Base-by-base conservation (phyloP, 257 asterid species). In the Capsicum rhomboideum region DNA sequence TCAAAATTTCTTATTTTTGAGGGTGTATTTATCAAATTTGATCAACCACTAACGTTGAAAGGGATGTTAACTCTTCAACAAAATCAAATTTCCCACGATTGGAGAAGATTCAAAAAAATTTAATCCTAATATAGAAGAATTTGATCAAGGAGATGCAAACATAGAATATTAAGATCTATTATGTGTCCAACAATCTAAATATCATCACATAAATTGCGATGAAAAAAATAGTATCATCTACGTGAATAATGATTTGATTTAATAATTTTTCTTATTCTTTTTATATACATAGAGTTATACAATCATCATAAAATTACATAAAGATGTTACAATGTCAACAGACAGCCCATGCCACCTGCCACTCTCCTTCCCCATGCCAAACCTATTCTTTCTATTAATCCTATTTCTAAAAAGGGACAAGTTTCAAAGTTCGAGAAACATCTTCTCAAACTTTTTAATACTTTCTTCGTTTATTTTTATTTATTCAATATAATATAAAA, bases 291-390 rank as follows among this genome's bases (percentile, higher is more conserved):
- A 72, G 6, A 69, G 4, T 71, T 40, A n/a, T 42, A 69, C 16
- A 7, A 34, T 34, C 50, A 6, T 20, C 10, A 18, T 20, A 37
- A 69, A 20, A 21, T 12, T 63, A 28, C 20, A 12, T 63, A 56
- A 21, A 59, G 42, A 64, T 28, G 72, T 64, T 26, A 61, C 49
- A 8, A 68, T 18, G 50, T 68, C 52, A 10, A 71, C 6, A 72
- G 37, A 72, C 79, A 21, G 2, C 79, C 37, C 56, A 72, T 72
- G 56, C 56, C 79, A 69, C 78, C 78, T 40, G 31, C 10, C 31
- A 4, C 31, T 40, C 31, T 71, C 79, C 40, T 20, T 71, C 31
- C 67, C 78, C 79, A 71, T 40, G 31, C 53, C 78, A 37, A 69
- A 69, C 29, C 52, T 69, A 37, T 37, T 69, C 1, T 37, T 68